Base-by-base conservation (phyloP, 2,329 filamentous ascomycete species). In the Xylariaceae sp. region DNA sequence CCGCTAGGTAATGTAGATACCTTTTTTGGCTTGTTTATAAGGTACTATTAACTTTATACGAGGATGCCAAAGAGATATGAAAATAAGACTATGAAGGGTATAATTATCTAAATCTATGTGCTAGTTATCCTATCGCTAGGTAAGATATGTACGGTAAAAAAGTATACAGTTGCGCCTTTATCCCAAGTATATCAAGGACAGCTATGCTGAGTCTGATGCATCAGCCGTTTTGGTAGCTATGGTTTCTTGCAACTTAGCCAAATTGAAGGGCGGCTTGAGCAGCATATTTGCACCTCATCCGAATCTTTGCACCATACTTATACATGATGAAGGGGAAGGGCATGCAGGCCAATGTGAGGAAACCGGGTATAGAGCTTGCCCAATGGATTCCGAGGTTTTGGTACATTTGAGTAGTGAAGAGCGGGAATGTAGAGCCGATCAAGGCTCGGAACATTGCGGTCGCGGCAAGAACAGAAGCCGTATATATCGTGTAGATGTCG, bases 291-390 rank as follows among this genome's bases (percentile, higher is more conserved):
- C 85, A 88, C 58, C 72, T 77, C 62, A 74, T 68, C 19, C 86
- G 75, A 54, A 90, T 84, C 22, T 49, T 12, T 7, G 63, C 67
- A 27, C 86, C 86, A 62, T 88, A 88, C 56, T 76, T 81, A 68
- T 86, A 86, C 65, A 91, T 87, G n/a, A 91, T 63, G 65, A 86
- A 84, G 0, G 86, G 86, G 59, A 86, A 83, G 0, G 86, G 85
- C n/a, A 88, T 69, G 63, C 85, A 89, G 11, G 74, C 76, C 3
- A 89, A 63, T 0, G 85, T 78, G 2, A 91, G 69, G 67, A 91
- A 90, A 0, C 81, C 87, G 0, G 85, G 86, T 12, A 91, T 70
- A 0, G 79, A 81, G 21, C 75, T 80, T 1, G 84, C 87, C 86
- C 86, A 91, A 67, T 89, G 85, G 45, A 85, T 82, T 35, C 86